These are phyloP conservation scores for Barbatosphaeria neglecta DNA, from an alignment of 495 filamentous ascomycete genomes.

Conservation along the genomic window DNA sequence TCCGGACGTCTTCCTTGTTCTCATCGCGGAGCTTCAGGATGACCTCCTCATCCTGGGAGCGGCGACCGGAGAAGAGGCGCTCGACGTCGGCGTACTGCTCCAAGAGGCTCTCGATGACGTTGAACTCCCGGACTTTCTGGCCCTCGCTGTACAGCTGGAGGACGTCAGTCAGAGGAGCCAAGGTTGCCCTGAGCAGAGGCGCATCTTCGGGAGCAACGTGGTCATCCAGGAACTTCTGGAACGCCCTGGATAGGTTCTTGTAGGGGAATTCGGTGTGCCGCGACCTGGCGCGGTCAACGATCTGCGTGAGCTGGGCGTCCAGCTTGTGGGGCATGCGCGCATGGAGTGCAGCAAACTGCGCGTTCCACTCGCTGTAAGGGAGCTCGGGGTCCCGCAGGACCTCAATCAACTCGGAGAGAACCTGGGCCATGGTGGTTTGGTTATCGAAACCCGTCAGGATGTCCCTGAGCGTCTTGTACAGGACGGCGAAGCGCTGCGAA, in stretches of 20 bases:
- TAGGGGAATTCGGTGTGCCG: constrained; percentile 84
- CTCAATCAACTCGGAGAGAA: constrained; percentile 78
- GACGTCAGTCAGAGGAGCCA: constrained; percentile 69
- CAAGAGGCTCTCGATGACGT: constrained; percentile 65
- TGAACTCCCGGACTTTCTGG: constrained; percentile 81
- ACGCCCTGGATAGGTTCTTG: constrained; percentile 72
- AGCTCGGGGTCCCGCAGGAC: constrained; percentile 84
- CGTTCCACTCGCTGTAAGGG: constrained; percentile 91
- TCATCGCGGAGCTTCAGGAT: constrained; percentile 89
- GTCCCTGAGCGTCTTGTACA: constrained; percentile 70
- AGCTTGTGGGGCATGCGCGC: constrained; percentile 92
- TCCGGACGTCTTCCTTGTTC: constrained; percentile 79
- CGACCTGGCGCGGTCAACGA: constrained; percentile 68
- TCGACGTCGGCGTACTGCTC: constrained; percentile 75
- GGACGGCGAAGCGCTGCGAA: constrained; percentile 69
- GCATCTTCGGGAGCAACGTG: constrained; percentile 57
- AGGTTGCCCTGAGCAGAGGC: constrained; percentile 57
- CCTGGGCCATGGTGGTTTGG: constrained; percentile 85
- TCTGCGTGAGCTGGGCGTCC: constrained; percentile 64
- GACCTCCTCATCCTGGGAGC: constrained; percentile 84
- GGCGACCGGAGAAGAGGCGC: constrained; percentile 72
- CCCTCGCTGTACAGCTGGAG: constrained; percentile 79
- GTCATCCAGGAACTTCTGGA: constrained; percentile 82
- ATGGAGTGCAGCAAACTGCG: constrained; percentile 90
- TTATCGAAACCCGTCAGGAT: constrained; percentile 95